phyloP scores from a whole-genome alignment of 129 eudicot species.

The Gnaphalium uliginosum region DNA sequence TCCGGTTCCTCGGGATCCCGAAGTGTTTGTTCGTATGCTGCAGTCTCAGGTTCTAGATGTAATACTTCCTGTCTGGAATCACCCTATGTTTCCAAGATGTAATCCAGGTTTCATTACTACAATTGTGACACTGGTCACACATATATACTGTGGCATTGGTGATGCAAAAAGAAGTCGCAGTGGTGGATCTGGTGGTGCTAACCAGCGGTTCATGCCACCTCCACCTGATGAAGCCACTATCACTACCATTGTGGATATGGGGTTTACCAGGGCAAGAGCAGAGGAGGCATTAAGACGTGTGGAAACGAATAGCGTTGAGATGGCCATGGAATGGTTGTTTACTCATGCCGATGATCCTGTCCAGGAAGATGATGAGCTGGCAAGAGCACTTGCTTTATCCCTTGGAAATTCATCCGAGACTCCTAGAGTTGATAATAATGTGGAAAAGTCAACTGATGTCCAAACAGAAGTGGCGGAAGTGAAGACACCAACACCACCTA shows the following conservation, averaged over 20 bases:
- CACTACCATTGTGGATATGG: constrained; percentile 95
- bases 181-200: constrained; percentile 60
- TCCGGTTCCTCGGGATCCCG: constrained; percentile 96
- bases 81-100: constrained; percentile 81
- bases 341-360: constrained; percentile 94
- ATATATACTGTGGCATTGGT: constrained; percentile 80
- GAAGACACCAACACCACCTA: constrained; percentile 75
- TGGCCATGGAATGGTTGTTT: constrained; percentile 99
- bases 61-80: constrained; percentile 94
- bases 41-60: constrained; percentile 97
- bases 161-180: constrained; percentile 63
- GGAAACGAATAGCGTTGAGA: constrained; percentile 92
- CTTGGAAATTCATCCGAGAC: constrained; percentile 85
- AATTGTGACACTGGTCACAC: constrained; percentile 72
- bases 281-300: constrained; percentile 96
- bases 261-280: constrained; percentile 91
- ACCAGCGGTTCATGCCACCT: constrained; percentile 74
- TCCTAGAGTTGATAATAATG: constrained; percentile 58
- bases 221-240: constrained; percentile 98
- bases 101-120: constrained; percentile 62
- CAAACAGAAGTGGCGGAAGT: constrained; percentile 60
- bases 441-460: constrained; percentile 59
- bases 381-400: constrained; percentile 92
- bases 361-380: constrained; percentile 93
- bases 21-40: constrained; percentile 88